Percentiles rank a stretch among this genome's conserved stretches.
Conservation (phyloP, 2,329 filamentous ascomycete genomes). For the Penicillium sp. region DNA sequence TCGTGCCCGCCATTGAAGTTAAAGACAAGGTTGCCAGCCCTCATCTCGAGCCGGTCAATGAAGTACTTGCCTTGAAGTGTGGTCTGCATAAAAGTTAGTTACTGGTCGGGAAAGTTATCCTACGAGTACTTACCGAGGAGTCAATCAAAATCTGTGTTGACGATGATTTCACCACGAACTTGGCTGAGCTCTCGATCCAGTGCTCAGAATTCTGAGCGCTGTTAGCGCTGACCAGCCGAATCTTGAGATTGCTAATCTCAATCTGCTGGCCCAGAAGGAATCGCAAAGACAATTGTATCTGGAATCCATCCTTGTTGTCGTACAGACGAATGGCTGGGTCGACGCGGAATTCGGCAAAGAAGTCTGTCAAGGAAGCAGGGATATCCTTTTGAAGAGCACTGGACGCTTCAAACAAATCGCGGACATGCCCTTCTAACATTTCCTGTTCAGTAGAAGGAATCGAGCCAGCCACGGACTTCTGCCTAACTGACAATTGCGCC, state of each 20-base stretch:
- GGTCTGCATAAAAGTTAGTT: constrained; percentile 25
- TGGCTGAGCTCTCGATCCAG: constrained; percentile 56
- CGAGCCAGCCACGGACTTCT: constrained; percentile 34
- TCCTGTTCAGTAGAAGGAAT: constrained; percentile 32
- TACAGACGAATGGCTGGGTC: constrained; percentile 69
- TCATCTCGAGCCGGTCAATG: constrained; percentile 69
- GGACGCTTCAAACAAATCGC: constrained; percentile 51
- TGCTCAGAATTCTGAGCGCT: constrained; percentile 61
- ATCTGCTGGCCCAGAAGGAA: constrained; percentile 73
- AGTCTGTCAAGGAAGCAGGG: constrained; percentile 66
- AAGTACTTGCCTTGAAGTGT: constrained; percentile 67
- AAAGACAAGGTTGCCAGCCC: constrained; percentile 43
- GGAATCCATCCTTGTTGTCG: constrained; percentile 71
- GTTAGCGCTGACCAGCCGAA: constrained; percentile 60
- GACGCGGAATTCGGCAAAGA: constrained; percentile 70
- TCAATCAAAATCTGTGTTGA: constrained; percentile 53
- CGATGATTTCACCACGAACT: constrained; percentile 56
- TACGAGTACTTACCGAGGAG: constrained; percentile 41
- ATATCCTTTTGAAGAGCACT: constrained; percentile 59
- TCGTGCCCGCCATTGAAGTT: constrained; percentile 31
- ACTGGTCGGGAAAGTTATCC: neutral
- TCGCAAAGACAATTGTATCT: constrained; percentile 64
- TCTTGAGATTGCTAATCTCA: constrained; percentile 61
- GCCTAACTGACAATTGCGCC: constrained; percentile 31
- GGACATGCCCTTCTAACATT: constrained; percentile 37